Conservation (phyloP, 1,139 yeast genomes). For the Suhomyces bribrorum region DNA sequence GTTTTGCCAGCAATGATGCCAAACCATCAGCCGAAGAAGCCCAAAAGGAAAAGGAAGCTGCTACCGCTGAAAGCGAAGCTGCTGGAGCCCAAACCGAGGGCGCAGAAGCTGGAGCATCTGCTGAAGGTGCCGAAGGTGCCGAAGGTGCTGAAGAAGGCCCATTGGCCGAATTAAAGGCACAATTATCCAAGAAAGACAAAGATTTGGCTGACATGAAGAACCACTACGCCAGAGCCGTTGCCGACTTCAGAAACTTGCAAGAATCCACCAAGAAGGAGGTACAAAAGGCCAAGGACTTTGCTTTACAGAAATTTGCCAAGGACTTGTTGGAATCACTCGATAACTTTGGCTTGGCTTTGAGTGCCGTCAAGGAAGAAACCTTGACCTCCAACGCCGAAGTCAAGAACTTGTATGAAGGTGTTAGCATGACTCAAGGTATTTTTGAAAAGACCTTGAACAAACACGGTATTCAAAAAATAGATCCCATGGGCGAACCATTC, state of each 20-base stretch:
- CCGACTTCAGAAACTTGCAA: slow-evolving; percentile 92
- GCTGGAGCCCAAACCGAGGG: slow-evolving; percentile 19
- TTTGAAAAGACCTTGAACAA: slow-evolving; percentile 80
- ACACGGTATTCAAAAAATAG: slow-evolving; percentile 80
- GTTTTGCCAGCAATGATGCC: slow-evolving; percentile 29
- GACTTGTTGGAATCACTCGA: slow-evolving; percentile 89
- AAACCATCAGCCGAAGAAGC: slow-evolving; percentile 15
- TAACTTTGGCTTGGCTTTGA: slow-evolving; percentile 85
- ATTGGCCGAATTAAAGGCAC: slow-evolving; percentile 48
- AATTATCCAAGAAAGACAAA: slow-evolving; percentile 68
- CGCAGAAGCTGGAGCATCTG: slow-evolving; percentile 13
- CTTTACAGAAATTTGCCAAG: slow-evolving; percentile 88
- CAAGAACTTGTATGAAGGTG: slow-evolving; percentile 81
- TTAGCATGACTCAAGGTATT: slow-evolving; percentile 84
- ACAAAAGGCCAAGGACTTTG: slow-evolving; percentile 86
- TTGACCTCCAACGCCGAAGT: slow-evolving; percentile 61
- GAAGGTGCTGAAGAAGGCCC: slow-evolving; percentile 14
- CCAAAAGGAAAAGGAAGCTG: slow-evolving; percentile 7
- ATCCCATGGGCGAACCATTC: slow-evolving; percentile 82
- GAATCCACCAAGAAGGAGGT: slow-evolving; percentile 86
- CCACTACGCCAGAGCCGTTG: slow-evolving; percentile 78
- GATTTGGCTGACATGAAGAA: slow-evolving; percentile 83
- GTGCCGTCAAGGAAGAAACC: slow-evolving; percentile 71
- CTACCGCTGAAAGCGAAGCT: slow-evolving; percentile 15
- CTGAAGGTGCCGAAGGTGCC: neutral